Evolutionary conservation across 2,329 filamentous ascomycete genomes (phyloP).

Genomic region (Stagonosporopsis tanaceti): DNA sequence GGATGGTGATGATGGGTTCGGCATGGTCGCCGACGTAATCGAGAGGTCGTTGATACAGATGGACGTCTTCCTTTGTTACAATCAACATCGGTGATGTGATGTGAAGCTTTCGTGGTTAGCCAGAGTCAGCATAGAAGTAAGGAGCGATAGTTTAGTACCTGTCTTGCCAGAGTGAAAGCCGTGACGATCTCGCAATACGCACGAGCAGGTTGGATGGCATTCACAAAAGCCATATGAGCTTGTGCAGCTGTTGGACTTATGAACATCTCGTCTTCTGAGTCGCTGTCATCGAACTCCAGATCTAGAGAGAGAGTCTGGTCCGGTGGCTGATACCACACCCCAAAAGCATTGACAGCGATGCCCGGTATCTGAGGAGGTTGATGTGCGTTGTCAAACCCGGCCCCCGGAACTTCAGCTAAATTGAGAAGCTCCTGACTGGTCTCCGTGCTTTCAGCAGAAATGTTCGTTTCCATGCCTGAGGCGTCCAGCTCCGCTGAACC

Average conservation of each 20-base stretch:
- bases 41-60: constrained; percentile 51
- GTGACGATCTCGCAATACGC: constrained; percentile 18
- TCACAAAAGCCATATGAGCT: constrained; percentile 1
- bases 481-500: neutral
- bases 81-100: constrained; percentile 49
- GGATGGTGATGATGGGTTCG: constrained; percentile 46
- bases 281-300: constrained; percentile 9
- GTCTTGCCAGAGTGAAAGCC: constrained; percentile 5
- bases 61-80: constrained; percentile 54
- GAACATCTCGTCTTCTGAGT: constrained; percentile 7
- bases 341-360: constrained; percentile 12
- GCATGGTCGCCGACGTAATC: constrained; percentile 1
- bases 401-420: neutral
- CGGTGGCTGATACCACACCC: constrained; percentile 15
- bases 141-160: neutral
- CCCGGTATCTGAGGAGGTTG: neutral
- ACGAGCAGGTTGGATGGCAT: neutral
- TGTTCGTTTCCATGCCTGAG: neutral
- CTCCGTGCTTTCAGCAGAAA: neutral
- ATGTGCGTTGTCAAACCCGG: neutral
- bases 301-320: neutral
- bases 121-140: neutral
- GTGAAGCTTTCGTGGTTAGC: neutral
- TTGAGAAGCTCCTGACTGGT: neutral
- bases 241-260: constrained; percentile 2